Evolutionary conservation across 306 rosid species (phyloP), one percentile per base, ranked within the genome.

Genomic region (Acacia melanoxylon): DNA sequence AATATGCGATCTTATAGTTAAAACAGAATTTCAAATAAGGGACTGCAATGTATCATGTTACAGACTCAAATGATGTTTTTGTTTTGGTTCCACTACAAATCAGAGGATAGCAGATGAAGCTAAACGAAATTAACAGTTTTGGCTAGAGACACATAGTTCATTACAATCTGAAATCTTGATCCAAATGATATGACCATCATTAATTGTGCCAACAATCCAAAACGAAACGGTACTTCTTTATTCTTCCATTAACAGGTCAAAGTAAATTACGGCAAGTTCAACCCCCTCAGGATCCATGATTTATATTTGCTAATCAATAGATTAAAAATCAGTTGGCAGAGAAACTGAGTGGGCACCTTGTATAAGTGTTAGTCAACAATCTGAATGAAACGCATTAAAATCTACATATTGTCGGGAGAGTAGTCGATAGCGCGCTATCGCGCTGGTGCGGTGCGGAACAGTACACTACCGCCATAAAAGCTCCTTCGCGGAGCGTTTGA

Each of bases 371-470:
- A 20, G 19, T 25, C 79, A 17, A 56, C 35, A 1, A 74, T 74
- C 49, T 37, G 68, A 79, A 68, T 35, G 61, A 80, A 74, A 58
- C 33, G 51, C 68, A 68, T 68, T 11, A 29, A 83, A 22, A 78
- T 77, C 75, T 44, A 25, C n/a, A 31, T 16, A 62, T 20, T 4
- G 48, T 13, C 24, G 12, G 22, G 62, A 78, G 78, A n/a, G n/a
- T n/a, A n/a, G n/a, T n/a, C n/a, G n/a, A n/a, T n/a, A n/a, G n/a
- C n/a, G n/a, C n/a, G n/a, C n/a, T n/a, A n/a, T n/a, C n/a, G n/a
- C n/a, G n/a, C n/a, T n/a, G n/a, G n/a, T n/a, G n/a, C n/a, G n/a
- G n/a, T n/a, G n/a, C n/a, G n/a, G n/a, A n/a, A n/a, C n/a, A n/a
- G n/a, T n/a, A n/a, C n/a, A n/a, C n/a, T n/a, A n/a, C n/a, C n/a